These are phyloP conservation scores for Cercospora zeina DNA, from an alignment of 2,329 filamentous ascomycete genomes.

Conservation along the genomic window DNA sequence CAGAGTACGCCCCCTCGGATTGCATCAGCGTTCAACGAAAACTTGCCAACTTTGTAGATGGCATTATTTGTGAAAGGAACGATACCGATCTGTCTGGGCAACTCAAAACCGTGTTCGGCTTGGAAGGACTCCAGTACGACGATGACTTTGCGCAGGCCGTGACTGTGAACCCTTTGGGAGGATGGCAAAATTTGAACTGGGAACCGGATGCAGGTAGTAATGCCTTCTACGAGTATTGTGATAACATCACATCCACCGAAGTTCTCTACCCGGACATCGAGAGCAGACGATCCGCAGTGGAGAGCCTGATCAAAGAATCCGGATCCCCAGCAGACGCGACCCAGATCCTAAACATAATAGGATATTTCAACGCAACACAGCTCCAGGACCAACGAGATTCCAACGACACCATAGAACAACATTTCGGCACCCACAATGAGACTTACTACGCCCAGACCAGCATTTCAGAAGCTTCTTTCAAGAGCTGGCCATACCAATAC, in stretches of 20 bases:
- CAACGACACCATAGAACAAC: constrained; percentile 51
- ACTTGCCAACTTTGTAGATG: constrained; percentile 60
- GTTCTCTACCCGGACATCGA: constrained; percentile 49
- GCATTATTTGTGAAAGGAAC: constrained; percentile 55
- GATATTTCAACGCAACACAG: constrained; percentile 53
- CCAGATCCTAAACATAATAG: constrained; percentile 58
- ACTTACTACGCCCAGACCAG: constrained; percentile 35
- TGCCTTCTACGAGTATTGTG: constrained; percentile 56
- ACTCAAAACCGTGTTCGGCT: constrained; percentile 57
- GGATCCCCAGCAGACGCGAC: constrained; percentile 52
- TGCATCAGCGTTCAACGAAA: constrained; percentile 68
- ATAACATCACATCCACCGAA: constrained; percentile 53
- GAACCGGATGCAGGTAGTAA: constrained; percentile 56
- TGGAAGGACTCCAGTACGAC: constrained; percentile 51
- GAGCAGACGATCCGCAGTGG: constrained; percentile 44
- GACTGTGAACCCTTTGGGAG: constrained; percentile 38
- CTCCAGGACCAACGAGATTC: constrained; percentile 43
- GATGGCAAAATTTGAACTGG: constrained; percentile 62
- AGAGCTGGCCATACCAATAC: constrained; percentile 55
- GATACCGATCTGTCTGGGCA: constrained; percentile 43
- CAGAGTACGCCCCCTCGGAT: constrained; percentile 57
- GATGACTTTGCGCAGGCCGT: constrained; percentile 54
- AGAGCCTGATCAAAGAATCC: constrained; percentile 50
- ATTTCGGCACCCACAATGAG: constrained; percentile 53
- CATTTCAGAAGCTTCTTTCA: constrained; percentile 30